Conservation (phyloP, 352 stramenopile species). For the Phytophthora pseudosyringae region DNA sequence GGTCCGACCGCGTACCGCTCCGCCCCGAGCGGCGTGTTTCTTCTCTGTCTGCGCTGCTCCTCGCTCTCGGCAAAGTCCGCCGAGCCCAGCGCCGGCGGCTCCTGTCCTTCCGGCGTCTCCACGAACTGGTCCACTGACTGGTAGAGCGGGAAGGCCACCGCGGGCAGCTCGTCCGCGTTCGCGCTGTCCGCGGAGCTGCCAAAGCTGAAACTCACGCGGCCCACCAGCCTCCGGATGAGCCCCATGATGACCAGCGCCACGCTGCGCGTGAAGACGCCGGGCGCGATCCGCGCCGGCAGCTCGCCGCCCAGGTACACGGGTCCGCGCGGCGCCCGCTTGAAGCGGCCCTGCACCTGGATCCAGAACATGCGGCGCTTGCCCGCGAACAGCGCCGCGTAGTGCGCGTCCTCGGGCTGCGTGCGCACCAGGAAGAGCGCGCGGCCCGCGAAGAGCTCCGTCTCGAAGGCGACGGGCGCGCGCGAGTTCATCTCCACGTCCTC, state of each 20-base stretch:
- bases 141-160: constrained; percentile 78
- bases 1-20: constrained; percentile 62
- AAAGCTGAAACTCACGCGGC: constrained; percentile 77
- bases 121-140: constrained; percentile 87
- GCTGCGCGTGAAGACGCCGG: constrained; percentile 80
- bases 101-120: constrained; percentile 58
- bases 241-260: constrained; percentile 80
- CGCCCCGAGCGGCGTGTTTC: constrained; percentile 55
- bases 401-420: constrained; percentile 61
- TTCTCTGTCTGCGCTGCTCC: constrained; percentile 41
- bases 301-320: constrained; percentile 80
- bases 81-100: constrained; percentile 57
- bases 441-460: constrained; percentile 89
- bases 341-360: constrained; percentile 89
- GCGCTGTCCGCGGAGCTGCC: constrained; percentile 38
- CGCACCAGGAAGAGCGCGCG: constrained; percentile 85
- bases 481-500: constrained; percentile 62
- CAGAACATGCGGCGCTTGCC: constrained; percentile 82
- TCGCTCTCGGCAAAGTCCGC: constrained; percentile 73
- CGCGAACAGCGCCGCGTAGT: constrained; percentile 63
- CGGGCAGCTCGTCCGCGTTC: constrained; percentile 48
- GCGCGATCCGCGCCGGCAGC: constrained; percentile 63
- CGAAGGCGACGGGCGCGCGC: constrained; percentile 67
- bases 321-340: constrained; percentile 66
- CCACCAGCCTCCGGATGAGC: constrained; percentile 73